These are phyloP conservation scores for Bipolaris victoriae DNA, from an alignment of 2,329 filamentous ascomycete species.

Conservation along the genomic window DNA sequence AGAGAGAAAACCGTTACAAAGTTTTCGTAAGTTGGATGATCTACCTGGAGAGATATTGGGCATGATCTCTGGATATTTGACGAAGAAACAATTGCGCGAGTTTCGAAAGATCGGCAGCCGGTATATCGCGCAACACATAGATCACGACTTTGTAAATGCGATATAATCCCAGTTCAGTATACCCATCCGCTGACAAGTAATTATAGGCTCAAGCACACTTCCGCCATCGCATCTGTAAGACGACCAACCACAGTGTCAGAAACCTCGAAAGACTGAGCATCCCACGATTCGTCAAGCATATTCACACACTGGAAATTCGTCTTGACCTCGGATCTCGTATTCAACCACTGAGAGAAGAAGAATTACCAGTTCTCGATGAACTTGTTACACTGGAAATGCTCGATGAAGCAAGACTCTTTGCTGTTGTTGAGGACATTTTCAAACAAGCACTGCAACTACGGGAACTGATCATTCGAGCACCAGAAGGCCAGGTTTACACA, in stretches of 20 bases:
- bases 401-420: not conserved
- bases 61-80: slow-evolving; percentile 5
- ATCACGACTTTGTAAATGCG: slow-evolving; percentile 7
- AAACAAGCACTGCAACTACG: not conserved
- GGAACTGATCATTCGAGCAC: slow-evolving; percentile 2
- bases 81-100: not conserved
- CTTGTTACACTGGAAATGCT: not conserved
- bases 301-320: slow-evolving; percentile 5
- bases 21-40: not conserved
- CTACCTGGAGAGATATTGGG: slow-evolving; percentile 11
- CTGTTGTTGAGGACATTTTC: not conserved
- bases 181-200: not conserved
- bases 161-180: not conserved
- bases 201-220: slow-evolving; percentile 2
- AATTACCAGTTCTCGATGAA: too few relatives aligned
- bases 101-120: slow-evolving; percentile 5
- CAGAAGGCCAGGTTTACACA: not conserved
- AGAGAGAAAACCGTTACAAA: too few relatives aligned
- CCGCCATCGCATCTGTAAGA: not conserved
- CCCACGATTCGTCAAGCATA: slow-evolving; percentile 4
- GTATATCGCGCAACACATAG: slow-evolving; percentile 1
- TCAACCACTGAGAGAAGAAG: too few relatives aligned
- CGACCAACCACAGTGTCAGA: not conserved
- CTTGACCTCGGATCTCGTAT: not conserved
- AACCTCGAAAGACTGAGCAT: slow-evolving; percentile 1